These are phyloP conservation scores for Pleurotus sapidus DNA, from an alignment of 768 basidiomycete genomes.

Conservation along the genomic window DNA sequence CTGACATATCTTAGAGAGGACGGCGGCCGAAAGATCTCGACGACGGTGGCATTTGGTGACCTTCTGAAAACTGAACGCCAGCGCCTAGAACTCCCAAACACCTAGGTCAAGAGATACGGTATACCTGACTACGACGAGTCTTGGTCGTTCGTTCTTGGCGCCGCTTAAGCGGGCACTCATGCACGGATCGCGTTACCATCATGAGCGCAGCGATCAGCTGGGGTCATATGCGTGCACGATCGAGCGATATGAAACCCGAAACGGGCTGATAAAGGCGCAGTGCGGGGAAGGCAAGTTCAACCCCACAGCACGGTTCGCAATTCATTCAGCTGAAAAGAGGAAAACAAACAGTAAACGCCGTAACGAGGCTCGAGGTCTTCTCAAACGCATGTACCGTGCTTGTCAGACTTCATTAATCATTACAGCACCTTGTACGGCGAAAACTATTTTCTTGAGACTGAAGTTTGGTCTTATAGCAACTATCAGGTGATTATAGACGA, in stretches of 20 bases:
- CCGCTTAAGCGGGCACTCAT: too few species aligned
- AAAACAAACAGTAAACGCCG: background rate
- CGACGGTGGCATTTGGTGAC: background rate
- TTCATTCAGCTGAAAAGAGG: background rate
- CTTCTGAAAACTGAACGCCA: too few species aligned
- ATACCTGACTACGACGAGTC: too few species aligned
- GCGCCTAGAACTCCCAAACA: background rate
- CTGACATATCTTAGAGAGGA: background rate
- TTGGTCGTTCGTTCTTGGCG: too few species aligned
- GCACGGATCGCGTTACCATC: too few species aligned
- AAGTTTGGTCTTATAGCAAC: too few species aligned
- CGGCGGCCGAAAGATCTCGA: constrained; percentile 11
- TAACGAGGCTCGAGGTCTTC: background rate
- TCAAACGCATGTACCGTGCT: background rate
- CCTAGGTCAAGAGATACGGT: background rate
- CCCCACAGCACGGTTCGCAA: background rate
- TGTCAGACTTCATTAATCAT: background rate
- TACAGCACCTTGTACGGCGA: background rate
- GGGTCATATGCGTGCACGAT: background rate
- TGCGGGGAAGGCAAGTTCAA: constrained; percentile 7
- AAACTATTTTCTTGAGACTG: background rate
- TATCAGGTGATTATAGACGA: background rate
- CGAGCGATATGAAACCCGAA: background rate
- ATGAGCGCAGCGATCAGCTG: background rate
- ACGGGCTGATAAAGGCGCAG: background rate